Conservation (phyloP, 768 basidiomycete species). For the Amanita pallidorosea region DNA sequence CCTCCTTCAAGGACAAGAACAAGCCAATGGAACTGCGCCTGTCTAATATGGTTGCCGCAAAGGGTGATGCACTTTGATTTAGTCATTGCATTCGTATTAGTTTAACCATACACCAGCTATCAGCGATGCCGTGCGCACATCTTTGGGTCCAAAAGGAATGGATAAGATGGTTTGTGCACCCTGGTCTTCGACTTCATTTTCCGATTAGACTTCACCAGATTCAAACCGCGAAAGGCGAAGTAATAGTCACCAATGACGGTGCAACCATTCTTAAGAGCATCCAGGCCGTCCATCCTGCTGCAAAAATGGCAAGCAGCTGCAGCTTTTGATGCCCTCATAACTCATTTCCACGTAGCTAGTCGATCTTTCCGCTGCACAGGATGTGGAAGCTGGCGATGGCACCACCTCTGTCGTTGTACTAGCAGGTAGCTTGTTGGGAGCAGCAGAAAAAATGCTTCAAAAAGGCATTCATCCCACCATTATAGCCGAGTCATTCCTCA, state of each 20-base stretch:
- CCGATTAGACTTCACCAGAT: slow-evolving; percentile 42
- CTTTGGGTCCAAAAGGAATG: slow-evolving; percentile 95
- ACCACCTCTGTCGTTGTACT: slow-evolving; percentile 97
- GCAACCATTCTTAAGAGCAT: slow-evolving; percentile 95
- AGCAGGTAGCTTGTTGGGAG: slow-evolving; percentile 85
- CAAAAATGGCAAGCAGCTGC: slow-evolving; percentile 71
- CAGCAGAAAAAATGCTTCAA: slow-evolving; percentile 92
- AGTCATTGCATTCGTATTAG: slow-evolving; percentile 7
- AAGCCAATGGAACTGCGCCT: slow-evolving; percentile 97
- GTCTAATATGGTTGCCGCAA: slow-evolving; percentile 97
- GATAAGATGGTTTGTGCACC: slow-evolving; percentile 83
- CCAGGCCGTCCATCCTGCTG: slow-evolving; percentile 94
- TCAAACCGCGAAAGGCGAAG: slow-evolving; percentile 92
- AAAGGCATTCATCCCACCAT: slow-evolving; percentile 98
- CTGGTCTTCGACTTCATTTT: slow-evolving; percentile 7
- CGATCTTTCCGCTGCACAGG: slow-evolving; percentile 95
- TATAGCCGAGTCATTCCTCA: slow-evolving; percentile 92
- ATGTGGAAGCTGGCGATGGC: slow-evolving; percentile 97
- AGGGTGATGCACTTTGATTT: slow-evolving; percentile 41
- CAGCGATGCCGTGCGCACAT: slow-evolving; percentile 94
- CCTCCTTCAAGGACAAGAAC: slow-evolving; percentile 88
- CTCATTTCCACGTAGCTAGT: slow-evolving; percentile 56
- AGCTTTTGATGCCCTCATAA: background rate
- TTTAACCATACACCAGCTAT: slow-evolving; percentile 50
- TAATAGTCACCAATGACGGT: slow-evolving; percentile 97